Conservation (phyloP, 1,284 basidiomycete genomes). For the Ceratobasidium papillatum region DNA sequence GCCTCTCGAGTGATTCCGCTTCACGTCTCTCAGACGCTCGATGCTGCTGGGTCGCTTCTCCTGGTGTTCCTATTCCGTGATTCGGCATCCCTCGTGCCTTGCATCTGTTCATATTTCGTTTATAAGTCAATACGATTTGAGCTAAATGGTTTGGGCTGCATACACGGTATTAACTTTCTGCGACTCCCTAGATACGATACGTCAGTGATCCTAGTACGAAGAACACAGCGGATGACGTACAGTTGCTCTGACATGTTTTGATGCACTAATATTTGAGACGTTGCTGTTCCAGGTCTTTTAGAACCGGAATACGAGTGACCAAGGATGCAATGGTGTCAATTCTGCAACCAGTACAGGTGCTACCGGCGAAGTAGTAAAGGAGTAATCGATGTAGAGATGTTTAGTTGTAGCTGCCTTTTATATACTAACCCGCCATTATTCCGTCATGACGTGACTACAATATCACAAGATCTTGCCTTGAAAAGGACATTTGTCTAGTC, state of each 20-base stretch:
- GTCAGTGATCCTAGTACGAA: neutral
- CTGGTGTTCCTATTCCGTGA: neutral
- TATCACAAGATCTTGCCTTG: neutral
- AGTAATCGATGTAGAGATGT: neutral
- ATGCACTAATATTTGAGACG: neutral
- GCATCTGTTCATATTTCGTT: neutral
- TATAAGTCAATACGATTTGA: neutral
- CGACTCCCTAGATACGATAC: neutral
- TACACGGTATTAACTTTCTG: neutral
- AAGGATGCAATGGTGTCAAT: too few species aligned
- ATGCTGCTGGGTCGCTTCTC: neutral
- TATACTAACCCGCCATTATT: neutral
- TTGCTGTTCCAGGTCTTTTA: neutral
- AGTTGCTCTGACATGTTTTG: neutral
- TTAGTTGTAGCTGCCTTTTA: neutral
- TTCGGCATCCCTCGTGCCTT: constrained; percentile 5
- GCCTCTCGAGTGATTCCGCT: too few species aligned
- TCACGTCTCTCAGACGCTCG: neutral
- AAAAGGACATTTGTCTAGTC: neutral
- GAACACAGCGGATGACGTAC: neutral
- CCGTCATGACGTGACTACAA: neutral
- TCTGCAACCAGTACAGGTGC: too few species aligned
- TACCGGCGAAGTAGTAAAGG: neutral
- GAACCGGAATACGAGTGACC: too few species aligned
- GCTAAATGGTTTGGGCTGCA: neutral